A percentile compares a stretch with the other conserved stretches of the same genome.
Conservation (phyloP, 164 flowering plant species). For the Kalanchoe fedtschenkoi region DNA sequence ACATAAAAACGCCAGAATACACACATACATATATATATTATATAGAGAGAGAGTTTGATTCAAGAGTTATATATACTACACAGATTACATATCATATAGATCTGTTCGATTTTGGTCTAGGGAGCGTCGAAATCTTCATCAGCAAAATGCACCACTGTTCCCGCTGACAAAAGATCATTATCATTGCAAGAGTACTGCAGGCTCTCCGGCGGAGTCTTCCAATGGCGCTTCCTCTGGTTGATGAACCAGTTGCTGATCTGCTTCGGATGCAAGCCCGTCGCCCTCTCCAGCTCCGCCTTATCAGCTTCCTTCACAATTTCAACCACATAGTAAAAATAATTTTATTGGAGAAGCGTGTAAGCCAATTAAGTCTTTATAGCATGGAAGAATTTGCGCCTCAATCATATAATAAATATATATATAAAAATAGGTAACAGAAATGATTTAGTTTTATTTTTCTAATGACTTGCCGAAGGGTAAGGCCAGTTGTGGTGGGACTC, state of each 20-base stretch:
- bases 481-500: conserved; percentile 55
- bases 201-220: conserved; percentile 56
- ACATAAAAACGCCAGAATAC: too few species aligned
- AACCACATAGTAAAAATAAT: background rate
- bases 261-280: conserved; percentile 57
- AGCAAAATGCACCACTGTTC: background rate
- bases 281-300: conserved; percentile 37
- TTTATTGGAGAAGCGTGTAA: background rate
- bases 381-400: too few species aligned
- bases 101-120: too few species aligned
- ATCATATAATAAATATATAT: background rate
- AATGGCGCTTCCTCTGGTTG: conserved; percentile 63
- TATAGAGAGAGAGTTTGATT: too few species aligned
- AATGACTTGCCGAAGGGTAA: conserved; percentile 41
- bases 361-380: too few species aligned
- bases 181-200: conserved; percentile 43
- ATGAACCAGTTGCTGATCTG: conserved; percentile 74
- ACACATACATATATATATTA: too few species aligned
- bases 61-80: too few species aligned
- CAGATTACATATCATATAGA: too few species aligned
- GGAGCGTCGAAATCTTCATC: background rate
- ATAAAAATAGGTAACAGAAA: background rate
- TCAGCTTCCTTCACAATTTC: conserved; percentile 42
- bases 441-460: background rate
- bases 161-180: conserved; percentile 30